A percentile compares a stretch with the other conserved stretches of the same genome.
Conservation (phyloP, 2,329 filamentous ascomycete genomes). For the Coniochaeta hoffmannii region DNA sequence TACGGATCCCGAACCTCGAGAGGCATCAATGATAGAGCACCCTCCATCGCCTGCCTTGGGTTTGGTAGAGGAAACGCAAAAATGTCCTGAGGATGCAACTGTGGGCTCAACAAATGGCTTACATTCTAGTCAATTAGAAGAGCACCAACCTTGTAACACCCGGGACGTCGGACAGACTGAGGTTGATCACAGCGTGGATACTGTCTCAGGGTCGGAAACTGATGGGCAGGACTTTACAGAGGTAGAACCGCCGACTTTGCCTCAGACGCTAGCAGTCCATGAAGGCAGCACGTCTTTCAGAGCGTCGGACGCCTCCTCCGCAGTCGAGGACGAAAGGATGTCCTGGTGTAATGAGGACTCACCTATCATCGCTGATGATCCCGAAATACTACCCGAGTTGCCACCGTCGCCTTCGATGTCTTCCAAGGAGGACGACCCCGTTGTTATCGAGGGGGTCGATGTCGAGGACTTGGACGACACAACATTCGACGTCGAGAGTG, state of each 20-base stretch:
- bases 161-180: too few relatives aligned
- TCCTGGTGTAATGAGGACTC: neutral
- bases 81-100: too few relatives aligned
- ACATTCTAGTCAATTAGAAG: too few relatives aligned
- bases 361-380: neutral
- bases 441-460: neutral
- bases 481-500: too few relatives aligned
- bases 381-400: neutral
- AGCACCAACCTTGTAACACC: too few relatives aligned
- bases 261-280: neutral
- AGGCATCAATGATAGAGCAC: too few relatives aligned
- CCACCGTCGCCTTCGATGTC: neutral
- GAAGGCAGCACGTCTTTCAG: neutral
- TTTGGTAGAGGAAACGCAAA: too few relatives aligned
- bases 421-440: neutral
- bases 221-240: neutral
- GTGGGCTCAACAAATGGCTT: too few relatives aligned
- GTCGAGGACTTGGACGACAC: neutral
- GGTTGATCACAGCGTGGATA: too few relatives aligned
- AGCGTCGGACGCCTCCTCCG: neutral
- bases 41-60: too few relatives aligned
- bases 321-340: neutral
- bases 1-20: too few relatives aligned
- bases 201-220: neutral
- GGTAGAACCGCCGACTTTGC: neutral